phyloP scores from a whole-genome alignment of 1,284 basidiomycete species.

The Tetrapyrgos nigripes region DNA sequence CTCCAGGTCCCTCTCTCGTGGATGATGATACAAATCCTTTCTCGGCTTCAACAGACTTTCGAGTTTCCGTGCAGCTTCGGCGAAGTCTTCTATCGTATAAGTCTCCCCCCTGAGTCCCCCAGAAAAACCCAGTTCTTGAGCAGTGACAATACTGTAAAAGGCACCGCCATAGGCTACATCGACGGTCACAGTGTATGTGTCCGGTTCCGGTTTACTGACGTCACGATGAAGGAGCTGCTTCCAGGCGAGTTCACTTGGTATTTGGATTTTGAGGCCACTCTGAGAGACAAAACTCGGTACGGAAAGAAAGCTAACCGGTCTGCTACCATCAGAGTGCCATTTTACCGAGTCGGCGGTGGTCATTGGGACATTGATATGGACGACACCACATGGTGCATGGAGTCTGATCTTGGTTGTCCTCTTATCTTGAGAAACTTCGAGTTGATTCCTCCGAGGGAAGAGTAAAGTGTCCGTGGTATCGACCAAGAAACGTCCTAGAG shows the following conservation, averaged over 20 bases:
- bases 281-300: conserved; percentile 42
- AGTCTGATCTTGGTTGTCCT: conserved; percentile 34
- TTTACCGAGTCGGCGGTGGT: conserved; percentile 14
- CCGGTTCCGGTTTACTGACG: neutral
- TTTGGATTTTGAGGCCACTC: conserved; percentile 31
- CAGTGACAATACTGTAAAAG: conserved; percentile 47
- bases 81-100: conserved; percentile 31
- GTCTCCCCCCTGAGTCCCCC: conserved; percentile 23
- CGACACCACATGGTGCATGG: conserved; percentile 48
- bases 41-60: conserved; percentile 25
- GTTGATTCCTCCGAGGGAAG: conserved; percentile 30
- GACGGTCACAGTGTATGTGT: conserved; percentile 21
- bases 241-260: conserved; percentile 38
- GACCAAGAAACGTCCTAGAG: conserved; percentile 49
- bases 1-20: conserved; percentile 37
- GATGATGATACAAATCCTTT: conserved; percentile 37
- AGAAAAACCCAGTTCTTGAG: conserved; percentile 39
- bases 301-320: conserved; percentile 41
- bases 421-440: conserved; percentile 16
- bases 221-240: conserved; percentile 19
- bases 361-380: conserved; percentile 39
- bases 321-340: conserved; percentile 32
- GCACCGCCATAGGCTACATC: conserved; percentile 50
- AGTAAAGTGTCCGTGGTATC: conserved; percentile 39
- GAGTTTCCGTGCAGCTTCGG: conserved; percentile 35